phyloP scores from a whole-genome alignment of 768 basidiomycete species.

The Sarcomyxa edulis region DNA sequence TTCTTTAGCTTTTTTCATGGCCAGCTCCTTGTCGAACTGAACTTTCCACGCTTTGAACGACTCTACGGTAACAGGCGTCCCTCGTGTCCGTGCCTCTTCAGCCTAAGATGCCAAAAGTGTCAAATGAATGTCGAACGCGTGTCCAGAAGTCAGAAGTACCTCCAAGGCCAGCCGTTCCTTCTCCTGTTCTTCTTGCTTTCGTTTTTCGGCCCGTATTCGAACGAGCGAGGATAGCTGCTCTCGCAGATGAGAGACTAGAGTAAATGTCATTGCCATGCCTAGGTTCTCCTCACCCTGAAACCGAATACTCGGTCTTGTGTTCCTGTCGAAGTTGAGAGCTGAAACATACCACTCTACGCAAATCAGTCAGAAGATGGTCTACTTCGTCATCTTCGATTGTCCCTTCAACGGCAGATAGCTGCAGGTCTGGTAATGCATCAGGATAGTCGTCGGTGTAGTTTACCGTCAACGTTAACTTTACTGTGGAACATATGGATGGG shows the following conservation, averaged over 20 bases:
- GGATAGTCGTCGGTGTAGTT: conserved; percentile 83
- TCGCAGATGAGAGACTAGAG: conserved; percentile 79
- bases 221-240: conserved; percentile 70
- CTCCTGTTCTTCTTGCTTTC: conserved; percentile 61
- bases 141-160: conserved; percentile 33
- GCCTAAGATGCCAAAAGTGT: conserved; percentile 42
- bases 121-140: conserved; percentile 6
- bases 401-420: conserved; percentile 57
- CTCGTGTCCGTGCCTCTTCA: conserved; percentile 81
- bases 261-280: conserved; percentile 98
- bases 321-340: not conserved
- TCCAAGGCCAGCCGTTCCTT: conserved; percentile 71
- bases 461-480: conserved; percentile 67
- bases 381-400: conserved; percentile 54
- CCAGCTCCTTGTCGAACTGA: conserved; percentile 72
- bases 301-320: not conserved
- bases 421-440: conserved; percentile 71
- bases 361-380: conserved; percentile 46
- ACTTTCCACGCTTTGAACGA: conserved; percentile 80
- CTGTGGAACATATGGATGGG: too few species aligned
- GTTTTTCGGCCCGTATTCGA: conserved; percentile 49
- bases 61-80: conserved; percentile 85
- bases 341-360: conserved; percentile 50
- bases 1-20: conserved; percentile 51
- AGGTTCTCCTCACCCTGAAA: conserved; percentile 81